Evolutionary conservation across 345 rosid genomes (phyloP), one percentile per base, ranked within the genome.

Genomic region (Microthlaspi erraticum): DNA sequence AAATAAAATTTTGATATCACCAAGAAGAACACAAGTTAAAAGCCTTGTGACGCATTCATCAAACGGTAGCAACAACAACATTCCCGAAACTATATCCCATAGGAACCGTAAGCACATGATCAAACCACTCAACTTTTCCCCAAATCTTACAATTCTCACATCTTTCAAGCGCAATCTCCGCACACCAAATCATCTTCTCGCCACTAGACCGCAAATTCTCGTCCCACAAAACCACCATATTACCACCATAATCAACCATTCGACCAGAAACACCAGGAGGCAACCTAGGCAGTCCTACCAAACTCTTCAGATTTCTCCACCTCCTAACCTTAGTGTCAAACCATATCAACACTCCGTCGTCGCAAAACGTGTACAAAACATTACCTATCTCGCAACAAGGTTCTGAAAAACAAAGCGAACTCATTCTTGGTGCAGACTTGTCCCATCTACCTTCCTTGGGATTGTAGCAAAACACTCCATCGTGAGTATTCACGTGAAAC

Each of bases 231-330:
- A 18, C 52, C 10, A 11, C 52, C 52, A 46, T 46, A 11, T 17
- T 46, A 9, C 52, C 52, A 46, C 52, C 51, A 46, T 46, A 17
- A 46, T 17, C 51, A 46, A 19, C 26, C 52, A 46, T 17, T 46
- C 12, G 17, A 46, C 17, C 6, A 17, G 26, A 16, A 18, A 17
- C 13, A 20, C 52, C 2, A 46, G 12, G 6, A 18, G 9, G 11
- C 4, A 46, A 8, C 19, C 18, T 18, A 46, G 52, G 52, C 4
- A 46, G 26, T 46, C 52, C 52, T 13, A 3, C 7, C 14, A 42
- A 45, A 45, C 50, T 5, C 18, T 9, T 9, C 26, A 48, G 9
- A 19, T 7, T 1, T 8, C 53, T 48, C 53, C 31, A 48, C 12
- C 4, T 18, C 26, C 19, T 48, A 9, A 10, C 52, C 23, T 46